Evolutionary conservation across 345 rosid species (phyloP).

Genomic region (Raphanus sativus): DNA sequence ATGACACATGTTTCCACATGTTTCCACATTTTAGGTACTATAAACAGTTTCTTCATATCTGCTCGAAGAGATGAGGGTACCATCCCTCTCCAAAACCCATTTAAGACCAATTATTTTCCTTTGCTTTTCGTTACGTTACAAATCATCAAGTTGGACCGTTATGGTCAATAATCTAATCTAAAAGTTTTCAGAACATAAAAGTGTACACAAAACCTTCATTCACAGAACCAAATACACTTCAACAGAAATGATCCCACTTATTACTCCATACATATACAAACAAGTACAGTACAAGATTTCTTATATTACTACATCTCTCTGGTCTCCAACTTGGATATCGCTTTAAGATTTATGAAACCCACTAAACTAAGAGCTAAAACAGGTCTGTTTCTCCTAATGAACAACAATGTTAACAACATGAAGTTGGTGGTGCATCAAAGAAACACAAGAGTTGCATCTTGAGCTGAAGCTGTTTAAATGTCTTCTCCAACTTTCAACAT

Average conservation of each 20-base stretch:
- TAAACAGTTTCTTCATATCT: slow-evolving; percentile 14
- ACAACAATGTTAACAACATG: slow-evolving; percentile 32
- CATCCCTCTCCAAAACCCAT: neutral
- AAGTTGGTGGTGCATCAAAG: slow-evolving; percentile 16
- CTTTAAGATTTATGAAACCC: slow-evolving; percentile 16
- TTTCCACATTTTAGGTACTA: slow-evolving; percentile 33
- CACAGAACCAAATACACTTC: slow-evolving; percentile 17
- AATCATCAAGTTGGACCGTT: neutral
- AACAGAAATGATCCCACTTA: neutral
- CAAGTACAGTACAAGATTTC: slow-evolving; percentile 29
- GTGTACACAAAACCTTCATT: neutral
- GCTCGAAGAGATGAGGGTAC: slow-evolving; percentile 16
- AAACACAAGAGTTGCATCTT: slow-evolving; percentile 6
- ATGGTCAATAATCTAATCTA: neutral
- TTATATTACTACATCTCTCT: slow-evolving; percentile 24
- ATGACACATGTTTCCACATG: slow-evolving; percentile 35
- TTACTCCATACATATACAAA: slow-evolving; percentile 18
- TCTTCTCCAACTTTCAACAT: slow-evolving; percentile 61
- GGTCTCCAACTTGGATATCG: slow-evolving; percentile 15
- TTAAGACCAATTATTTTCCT: slow-evolving; percentile 17
- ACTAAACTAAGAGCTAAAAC: slow-evolving; percentile 37
- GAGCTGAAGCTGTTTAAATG: neutral
- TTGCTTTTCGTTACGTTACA: slow-evolving; percentile 1
- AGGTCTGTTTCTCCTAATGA: slow-evolving; percentile 25
- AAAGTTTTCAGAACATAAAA: neutral